Percentiles rank a stretch among this genome's conserved stretches.
Evolutionary conservation across 257 asterid genomes (phyloP).

Genomic region (Nicotiana obtusifolia): DNA sequence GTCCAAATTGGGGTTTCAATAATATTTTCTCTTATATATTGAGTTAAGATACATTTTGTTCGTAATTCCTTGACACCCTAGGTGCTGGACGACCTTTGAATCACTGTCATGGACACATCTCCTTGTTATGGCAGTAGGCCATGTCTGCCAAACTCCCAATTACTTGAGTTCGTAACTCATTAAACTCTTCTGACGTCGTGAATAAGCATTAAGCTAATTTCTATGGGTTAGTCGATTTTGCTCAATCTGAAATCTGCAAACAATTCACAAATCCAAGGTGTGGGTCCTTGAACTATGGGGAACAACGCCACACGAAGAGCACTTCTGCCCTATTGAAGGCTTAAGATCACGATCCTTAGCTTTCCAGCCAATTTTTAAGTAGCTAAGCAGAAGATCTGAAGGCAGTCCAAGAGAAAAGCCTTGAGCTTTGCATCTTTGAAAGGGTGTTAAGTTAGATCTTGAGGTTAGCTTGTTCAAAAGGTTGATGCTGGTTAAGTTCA

Average conservation of each 20-base stretch:
- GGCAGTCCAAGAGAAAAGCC: background rate
- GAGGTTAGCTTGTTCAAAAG: background rate
- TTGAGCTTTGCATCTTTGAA: background rate
- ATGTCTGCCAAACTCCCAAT: background rate
- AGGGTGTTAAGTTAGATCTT: background rate
- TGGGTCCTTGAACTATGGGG: background rate
- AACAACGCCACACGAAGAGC: background rate
- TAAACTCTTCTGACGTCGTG: background rate
- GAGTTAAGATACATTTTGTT: background rate
- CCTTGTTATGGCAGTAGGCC: background rate
- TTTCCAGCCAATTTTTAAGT: background rate
- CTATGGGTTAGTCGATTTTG: background rate
- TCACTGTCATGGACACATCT: background rate
- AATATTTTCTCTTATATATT: background rate
- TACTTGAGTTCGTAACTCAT: background rate
- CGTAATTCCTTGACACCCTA: background rate
- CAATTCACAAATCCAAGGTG: background rate
- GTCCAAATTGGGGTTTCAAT: background rate
- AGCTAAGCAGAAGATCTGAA: background rate
- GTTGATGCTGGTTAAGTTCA: background rate
- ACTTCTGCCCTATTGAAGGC: background rate
- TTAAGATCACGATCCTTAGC: background rate
- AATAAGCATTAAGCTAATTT: background rate
- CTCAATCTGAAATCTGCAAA: background rate
- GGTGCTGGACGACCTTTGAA: background rate